phyloP scores from a whole-genome alignment of 1,139 yeast genomes.

The Protomyces inouyei region DNA sequence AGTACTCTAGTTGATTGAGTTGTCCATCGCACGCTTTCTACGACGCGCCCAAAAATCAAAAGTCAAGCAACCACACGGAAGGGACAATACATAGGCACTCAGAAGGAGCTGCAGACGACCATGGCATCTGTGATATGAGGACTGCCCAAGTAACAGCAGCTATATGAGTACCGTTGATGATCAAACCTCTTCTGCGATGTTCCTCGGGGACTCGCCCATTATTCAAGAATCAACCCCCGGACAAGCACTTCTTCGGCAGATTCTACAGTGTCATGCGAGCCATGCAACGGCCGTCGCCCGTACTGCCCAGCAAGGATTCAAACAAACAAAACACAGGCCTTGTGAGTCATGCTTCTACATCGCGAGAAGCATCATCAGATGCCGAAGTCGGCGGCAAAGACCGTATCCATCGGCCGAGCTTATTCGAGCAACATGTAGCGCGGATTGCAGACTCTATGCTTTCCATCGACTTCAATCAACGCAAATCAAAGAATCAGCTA shows the following conservation, averaged over 20 bases:
- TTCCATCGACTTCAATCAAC: neutral
- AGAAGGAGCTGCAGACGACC: neutral
- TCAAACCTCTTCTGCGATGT: neutral
- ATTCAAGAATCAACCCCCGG: neutral
- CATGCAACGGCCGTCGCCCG: constrained; percentile 2
- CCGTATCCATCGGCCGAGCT: neutral
- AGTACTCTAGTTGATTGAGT: too few relatives aligned
- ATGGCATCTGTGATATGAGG: neutral
- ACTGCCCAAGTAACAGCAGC: neutral
- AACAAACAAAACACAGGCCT: neutral
- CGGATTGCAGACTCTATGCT: neutral
- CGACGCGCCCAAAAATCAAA: neutral
- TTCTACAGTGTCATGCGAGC: constrained; percentile 25
- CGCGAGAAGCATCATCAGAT: neutral
- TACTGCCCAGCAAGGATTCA: neutral
- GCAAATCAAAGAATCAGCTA: neutral
- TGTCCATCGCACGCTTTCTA: neutral
- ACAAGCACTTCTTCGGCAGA: constrained; percentile 4
- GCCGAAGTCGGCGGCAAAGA: neutral
- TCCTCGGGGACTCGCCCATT: neutral
- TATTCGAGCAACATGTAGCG: neutral
- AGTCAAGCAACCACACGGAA: too few relatives aligned
- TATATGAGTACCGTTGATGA: neutral
- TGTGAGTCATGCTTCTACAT: neutral
- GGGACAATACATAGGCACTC: neutral